Evolutionary conservation across 176 grass and related monocot genomes (phyloP).

Genomic region (Luzula sylvatica): DNA sequence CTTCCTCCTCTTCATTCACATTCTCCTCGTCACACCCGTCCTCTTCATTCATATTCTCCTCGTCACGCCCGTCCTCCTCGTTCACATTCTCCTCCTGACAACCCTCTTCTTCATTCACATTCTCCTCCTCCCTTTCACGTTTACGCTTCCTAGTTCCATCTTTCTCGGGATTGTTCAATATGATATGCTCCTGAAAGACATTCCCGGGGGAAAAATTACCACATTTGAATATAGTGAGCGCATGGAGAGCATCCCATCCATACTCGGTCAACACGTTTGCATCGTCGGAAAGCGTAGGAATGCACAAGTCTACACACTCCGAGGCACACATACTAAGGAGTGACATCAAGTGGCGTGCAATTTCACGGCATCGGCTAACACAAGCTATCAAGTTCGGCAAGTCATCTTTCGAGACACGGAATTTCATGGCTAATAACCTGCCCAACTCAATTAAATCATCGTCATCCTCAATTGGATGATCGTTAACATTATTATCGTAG

Average conservation of each 20-base stretch:
- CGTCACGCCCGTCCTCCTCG: no score
- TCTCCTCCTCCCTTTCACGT: no score
- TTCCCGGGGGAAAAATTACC: background rate
- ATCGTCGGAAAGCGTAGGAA: no score
- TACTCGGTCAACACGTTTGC: background rate
- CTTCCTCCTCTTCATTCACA: no score
- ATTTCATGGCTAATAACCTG: background rate
- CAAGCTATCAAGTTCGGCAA: background rate
- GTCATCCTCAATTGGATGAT: background rate
- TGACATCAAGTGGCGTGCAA: background rate
- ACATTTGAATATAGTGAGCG: background rate
- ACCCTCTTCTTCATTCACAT: no score
- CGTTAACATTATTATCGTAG: background rate
- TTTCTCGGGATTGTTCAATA: background rate
- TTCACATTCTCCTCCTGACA: no score
- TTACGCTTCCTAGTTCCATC: background rate
- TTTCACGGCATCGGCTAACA: background rate
- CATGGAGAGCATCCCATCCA: background rate
- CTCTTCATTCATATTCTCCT: no score
- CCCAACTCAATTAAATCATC: background rate
- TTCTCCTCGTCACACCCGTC: no score
- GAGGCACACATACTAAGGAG: no score
- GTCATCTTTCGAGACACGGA: background rate
- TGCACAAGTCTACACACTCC: no score
- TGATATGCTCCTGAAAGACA: background rate